phyloP scores from a whole-genome alignment of 768 basidiomycete genomes.

The Boletus reticuloceps region DNA sequence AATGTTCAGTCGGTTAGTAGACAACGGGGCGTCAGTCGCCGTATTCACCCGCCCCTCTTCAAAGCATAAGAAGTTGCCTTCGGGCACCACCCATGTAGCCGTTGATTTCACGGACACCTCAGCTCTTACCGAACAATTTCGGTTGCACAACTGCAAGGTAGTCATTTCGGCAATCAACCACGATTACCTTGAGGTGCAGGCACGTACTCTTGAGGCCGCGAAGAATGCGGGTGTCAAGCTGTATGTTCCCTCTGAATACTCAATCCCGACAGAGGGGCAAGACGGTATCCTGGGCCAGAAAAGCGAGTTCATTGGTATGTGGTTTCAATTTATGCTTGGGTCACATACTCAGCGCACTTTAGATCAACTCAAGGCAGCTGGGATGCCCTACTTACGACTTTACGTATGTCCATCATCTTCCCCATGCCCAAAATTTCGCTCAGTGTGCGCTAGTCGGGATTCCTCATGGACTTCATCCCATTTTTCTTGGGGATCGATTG shows the following conservation, averaged over 20 bases:
- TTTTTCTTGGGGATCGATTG: conserved; percentile 16
- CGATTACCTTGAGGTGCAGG: conserved; percentile 20
- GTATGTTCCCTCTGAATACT: conserved; percentile 32
- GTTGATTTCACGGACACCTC: conserved; percentile 10
- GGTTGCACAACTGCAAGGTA: conserved; percentile 20
- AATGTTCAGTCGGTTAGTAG: conserved; percentile 10
- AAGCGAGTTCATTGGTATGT: conserved; percentile 15
- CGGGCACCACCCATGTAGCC: conserved; percentile 4
- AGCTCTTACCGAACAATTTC: conserved; percentile 14
- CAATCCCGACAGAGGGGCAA: conserved; percentile 18
- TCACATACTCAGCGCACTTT: not conserved
- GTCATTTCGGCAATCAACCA: conserved; percentile 27
- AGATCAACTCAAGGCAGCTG: conserved; percentile 14
- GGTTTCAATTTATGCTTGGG: not conserved
- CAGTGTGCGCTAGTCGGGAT: conserved; percentile 11
- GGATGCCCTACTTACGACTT: conserved; percentile 18
- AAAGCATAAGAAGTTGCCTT: conserved; percentile 6
- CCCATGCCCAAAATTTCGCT: not conserved
- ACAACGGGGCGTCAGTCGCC: conserved; percentile 8
- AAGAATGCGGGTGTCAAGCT: conserved; percentile 29
- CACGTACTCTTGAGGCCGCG: conserved; percentile 25
- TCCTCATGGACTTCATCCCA: conserved; percentile 26
- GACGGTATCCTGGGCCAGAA: conserved; percentile 19
- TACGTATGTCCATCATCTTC: conserved; percentile 15
- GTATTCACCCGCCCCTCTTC: conserved; percentile 15